Percentiles rank a stretch among this genome's conserved stretches.
Conservation (phyloP, 768 basidiomycete species). For the Fomitopsis serialis region DNA sequence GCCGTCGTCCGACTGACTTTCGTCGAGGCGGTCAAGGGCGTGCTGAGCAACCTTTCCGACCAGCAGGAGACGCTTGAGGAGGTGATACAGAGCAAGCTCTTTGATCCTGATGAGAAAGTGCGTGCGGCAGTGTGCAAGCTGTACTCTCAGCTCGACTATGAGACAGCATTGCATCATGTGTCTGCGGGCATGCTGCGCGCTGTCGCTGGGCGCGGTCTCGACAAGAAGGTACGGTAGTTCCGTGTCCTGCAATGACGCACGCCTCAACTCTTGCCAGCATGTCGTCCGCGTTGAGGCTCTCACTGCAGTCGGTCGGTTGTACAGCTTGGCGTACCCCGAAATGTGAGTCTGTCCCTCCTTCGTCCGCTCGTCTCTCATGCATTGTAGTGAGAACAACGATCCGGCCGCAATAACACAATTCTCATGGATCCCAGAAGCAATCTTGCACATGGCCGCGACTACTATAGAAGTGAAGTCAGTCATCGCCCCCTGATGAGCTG, state of each 20-base stretch:
- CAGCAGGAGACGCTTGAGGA: constrained; percentile 68
- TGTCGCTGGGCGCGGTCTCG: constrained; percentile 68
- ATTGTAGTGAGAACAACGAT: constrained; percentile 72
- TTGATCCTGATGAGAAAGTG: constrained; percentile 90
- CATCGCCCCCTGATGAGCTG: neutral
- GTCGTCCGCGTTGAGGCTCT: constrained; percentile 72
- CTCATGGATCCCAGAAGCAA: constrained; percentile 83
- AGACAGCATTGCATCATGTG: constrained; percentile 82
- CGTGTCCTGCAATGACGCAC: neutral
- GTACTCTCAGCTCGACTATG: constrained; percentile 84
- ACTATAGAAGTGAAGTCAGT: constrained; percentile 55
- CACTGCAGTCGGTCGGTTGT: constrained; percentile 71
- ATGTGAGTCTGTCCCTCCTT: constrained; percentile 52
- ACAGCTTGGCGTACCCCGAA: constrained; percentile 78
- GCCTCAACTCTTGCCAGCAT: constrained; percentile 30
- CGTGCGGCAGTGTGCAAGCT: constrained; percentile 79
- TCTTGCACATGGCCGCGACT: constrained; percentile 53
- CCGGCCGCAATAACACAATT: constrained; percentile 71
- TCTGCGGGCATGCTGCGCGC: constrained; percentile 52
- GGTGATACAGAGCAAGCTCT: constrained; percentile 60
- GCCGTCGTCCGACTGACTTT: constrained; percentile 69
- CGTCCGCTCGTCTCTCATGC: neutral
- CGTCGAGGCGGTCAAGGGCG: constrained; percentile 59
- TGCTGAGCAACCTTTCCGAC: constrained; percentile 65
- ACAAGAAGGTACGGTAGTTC: constrained; percentile 66